Conservation (phyloP, 495 filamentous ascomycete species). For the Tuber indicum region DNA sequence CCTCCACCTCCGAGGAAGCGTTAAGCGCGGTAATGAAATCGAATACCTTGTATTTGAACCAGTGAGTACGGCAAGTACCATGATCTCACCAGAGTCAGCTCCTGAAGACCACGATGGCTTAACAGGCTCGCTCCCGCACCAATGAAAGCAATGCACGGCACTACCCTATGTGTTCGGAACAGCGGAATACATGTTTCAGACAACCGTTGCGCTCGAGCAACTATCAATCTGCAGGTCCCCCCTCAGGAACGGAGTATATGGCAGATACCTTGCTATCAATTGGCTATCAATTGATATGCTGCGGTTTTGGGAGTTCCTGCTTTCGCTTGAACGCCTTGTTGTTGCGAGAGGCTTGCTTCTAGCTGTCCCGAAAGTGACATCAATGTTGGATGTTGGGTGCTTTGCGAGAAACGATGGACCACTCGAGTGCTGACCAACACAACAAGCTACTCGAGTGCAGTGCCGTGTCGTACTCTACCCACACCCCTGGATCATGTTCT, state of each 20-base stretch:
- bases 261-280: not conserved
- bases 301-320: no score
- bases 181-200: not conserved
- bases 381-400: not conserved
- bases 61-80: not conserved
- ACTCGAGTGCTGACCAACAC: not conserved
- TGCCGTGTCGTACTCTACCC: no score
- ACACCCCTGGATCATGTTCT: no score
- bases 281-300: not conserved
- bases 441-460: no score
- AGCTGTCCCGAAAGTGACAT: not conserved
- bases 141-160: not conserved
- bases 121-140: not conserved
- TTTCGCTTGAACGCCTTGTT: not conserved
- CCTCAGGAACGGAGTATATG: not conserved
- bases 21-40: not conserved
- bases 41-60: no score
- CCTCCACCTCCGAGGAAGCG: not conserved
- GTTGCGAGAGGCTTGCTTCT: no score
- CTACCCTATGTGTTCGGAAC: not conserved
- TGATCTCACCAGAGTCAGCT: not conserved
- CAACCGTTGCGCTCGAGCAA: not conserved
- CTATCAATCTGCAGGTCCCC: not conserved
- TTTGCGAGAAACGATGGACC: not conserved
- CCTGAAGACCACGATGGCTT: not conserved